A percentile compares a stretch with the other conserved stretches of the same genome.
These are phyloP conservation scores for Albifimbria verrucaria DNA, from an alignment of 2,329 filamentous ascomycete species.

Conservation along the genomic window DNA sequence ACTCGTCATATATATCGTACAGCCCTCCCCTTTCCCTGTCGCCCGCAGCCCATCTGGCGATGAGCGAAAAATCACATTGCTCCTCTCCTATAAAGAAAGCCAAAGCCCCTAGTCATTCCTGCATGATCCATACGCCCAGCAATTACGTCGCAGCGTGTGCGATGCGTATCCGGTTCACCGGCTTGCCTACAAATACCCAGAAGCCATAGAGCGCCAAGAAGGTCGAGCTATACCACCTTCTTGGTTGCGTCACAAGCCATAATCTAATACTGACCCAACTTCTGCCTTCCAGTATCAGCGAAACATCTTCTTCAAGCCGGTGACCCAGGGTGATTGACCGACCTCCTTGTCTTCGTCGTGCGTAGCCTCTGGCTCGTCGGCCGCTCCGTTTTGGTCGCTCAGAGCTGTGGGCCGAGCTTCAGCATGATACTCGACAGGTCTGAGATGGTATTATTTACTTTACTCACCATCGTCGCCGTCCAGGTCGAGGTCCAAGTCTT, in stretches of 20 bases:
- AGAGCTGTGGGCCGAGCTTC: not conserved
- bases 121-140: too few species aligned
- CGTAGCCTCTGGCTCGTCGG: constrained; percentile 7
- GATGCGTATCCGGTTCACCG: too few species aligned
- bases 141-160: too few species aligned
- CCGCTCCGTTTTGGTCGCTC: constrained; percentile 1
- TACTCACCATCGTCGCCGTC: constrained; percentile 5
- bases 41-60: too few species aligned
- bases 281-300: constrained; percentile 19
- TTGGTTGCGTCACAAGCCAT: too few species aligned
- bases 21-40: too few species aligned
- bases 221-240: not conserved
- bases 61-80: too few species aligned
- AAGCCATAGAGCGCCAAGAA: too few species aligned
- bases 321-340: constrained; percentile 17
- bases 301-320: constrained; percentile 19
- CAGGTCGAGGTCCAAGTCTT: not conserved
- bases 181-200: too few species aligned
- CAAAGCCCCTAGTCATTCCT: too few species aligned
- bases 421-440: not conserved
- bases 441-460: not conserved
- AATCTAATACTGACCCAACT: constrained; percentile 18
- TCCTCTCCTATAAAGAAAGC: too few species aligned
- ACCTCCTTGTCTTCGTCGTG: constrained; percentile 19
- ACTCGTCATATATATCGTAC: not conserved